phyloP scores from a whole-genome alignment of 2,329 filamentous ascomycete species.

The Aspergillus oerlinghausenensis region DNA sequence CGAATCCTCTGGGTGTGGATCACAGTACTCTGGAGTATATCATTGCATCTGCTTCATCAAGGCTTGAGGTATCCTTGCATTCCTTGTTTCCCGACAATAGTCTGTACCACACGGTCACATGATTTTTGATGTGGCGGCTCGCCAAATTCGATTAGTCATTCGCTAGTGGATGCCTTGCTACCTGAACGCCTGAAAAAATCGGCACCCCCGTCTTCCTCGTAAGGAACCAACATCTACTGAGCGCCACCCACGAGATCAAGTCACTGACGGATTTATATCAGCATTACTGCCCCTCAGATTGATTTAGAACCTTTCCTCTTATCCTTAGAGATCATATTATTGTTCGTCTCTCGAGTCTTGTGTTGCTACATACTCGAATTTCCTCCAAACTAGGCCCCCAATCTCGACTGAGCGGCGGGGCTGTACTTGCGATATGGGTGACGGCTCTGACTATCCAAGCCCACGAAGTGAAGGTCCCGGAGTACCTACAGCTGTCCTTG shows the following conservation, averaged over 20 bases:
- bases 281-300: neutral
- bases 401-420: conserved; percentile 28
- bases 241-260: conserved; percentile 8
- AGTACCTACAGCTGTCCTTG: conserved; percentile 32
- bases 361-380: conserved; percentile 4
- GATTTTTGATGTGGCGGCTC: conserved; percentile 9
- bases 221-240: conserved; percentile 8
- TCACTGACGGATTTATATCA: conserved; percentile 7
- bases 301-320: neutral
- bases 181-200: conserved; percentile 23
- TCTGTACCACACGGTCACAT: neutral
- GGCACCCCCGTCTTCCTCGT: conserved; percentile 19
- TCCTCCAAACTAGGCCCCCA: conserved; percentile 14
- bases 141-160: conserved; percentile 20
- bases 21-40: neutral
- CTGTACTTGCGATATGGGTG: conserved; percentile 35
- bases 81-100: neutral
- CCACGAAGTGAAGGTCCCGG: conserved; percentile 40
- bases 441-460: conserved; percentile 41
- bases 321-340: conserved; percentile 1
- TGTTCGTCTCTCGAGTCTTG: neutral
- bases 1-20: neutral
- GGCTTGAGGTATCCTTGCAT: neutral
- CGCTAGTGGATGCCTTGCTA: conserved; percentile 23
- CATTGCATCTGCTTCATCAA: neutral